Evolutionary conservation across 1,284 basidiomycete species (phyloP).

Genomic region (Volvariella volvacea): DNA sequence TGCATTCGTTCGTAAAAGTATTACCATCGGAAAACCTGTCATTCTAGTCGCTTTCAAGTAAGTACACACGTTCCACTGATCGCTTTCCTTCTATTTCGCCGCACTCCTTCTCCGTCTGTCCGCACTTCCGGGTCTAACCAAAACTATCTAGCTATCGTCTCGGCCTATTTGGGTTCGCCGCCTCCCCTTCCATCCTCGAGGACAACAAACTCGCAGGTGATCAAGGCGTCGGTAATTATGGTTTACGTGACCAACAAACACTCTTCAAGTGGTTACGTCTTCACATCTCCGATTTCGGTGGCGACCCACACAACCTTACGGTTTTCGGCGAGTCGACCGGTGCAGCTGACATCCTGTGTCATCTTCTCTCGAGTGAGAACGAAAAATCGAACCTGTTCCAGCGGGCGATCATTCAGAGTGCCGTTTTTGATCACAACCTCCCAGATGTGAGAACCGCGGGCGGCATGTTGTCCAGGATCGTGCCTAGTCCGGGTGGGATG

Average conservation of each 20-base stretch:
- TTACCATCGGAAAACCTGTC: constrained; percentile 53
- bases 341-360: constrained; percentile 65
- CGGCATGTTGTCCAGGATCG: constrained; percentile 56
- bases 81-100: constrained; percentile 3
- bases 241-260: constrained; percentile 61
- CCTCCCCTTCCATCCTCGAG: constrained; percentile 52
- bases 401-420: constrained; percentile 62
- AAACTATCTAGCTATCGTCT: constrained; percentile 55
- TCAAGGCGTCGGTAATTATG: constrained; percentile 71
- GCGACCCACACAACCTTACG: constrained; percentile 64
- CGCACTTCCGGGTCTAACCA: background rate
- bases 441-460: constrained; percentile 54
- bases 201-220: constrained; percentile 59
- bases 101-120: no score
- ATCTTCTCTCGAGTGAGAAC: constrained; percentile 62
- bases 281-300: constrained; percentile 64
- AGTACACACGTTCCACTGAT: constrained; percentile 21
- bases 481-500: constrained; percentile 35
- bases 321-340: constrained; percentile 67
- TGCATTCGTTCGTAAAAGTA: constrained; percentile 58
- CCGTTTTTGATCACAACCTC: constrained; percentile 51
- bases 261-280: constrained; percentile 67
- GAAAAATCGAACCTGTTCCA: constrained; percentile 51
- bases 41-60: constrained; percentile 73
- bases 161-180: constrained; percentile 67